phyloP scores from a whole-genome alignment of 1,284 basidiomycete species.

The Sphagnurus paluster region DNA sequence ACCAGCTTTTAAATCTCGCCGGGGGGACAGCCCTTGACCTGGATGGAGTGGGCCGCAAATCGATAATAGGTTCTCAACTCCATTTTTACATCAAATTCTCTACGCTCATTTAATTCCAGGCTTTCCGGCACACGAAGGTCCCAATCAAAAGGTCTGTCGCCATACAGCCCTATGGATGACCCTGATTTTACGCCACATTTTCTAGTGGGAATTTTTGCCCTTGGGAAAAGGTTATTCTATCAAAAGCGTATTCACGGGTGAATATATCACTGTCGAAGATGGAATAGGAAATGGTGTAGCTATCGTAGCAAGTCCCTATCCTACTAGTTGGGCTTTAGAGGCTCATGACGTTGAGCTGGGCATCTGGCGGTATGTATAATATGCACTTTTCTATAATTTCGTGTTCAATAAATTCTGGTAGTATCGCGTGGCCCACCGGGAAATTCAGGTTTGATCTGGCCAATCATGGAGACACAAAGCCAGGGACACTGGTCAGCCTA shows the following conservation, averaged over 20 bases:
- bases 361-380: background rate
- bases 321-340: slow-evolving; percentile 29
- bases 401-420: slow-evolving; percentile 2
- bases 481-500: slow-evolving; percentile 6
- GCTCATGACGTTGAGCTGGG: background rate
- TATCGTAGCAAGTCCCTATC: slow-evolving; percentile 27
- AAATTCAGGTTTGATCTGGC: slow-evolving; percentile 21
- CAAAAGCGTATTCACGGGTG: slow-evolving; percentile 23
- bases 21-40: slow-evolving; percentile 5
- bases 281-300: slow-evolving; percentile 18
- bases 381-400: background rate
- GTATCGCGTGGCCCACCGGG: slow-evolving; percentile 26
- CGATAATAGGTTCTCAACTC: background rate
- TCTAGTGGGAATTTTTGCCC: slow-evolving; percentile 31
- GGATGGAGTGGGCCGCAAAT: slow-evolving; percentile 1
- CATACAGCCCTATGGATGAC: background rate
- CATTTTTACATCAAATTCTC: background rate
- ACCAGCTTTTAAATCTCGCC: slow-evolving; percentile 1
- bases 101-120: background rate
- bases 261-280: slow-evolving; percentile 30
- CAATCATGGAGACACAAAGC: slow-evolving; percentile 10
- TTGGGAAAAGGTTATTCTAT: slow-evolving; percentile 35
- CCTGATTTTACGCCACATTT: background rate
- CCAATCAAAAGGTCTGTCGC: slow-evolving; percentile 3
- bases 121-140: background rate